Percentiles rank a stretch among this genome's conserved stretches.
phyloP scores from a whole-genome alignment of 805 yeast genomes.

The Schwanniomyces yamadae region DNA sequence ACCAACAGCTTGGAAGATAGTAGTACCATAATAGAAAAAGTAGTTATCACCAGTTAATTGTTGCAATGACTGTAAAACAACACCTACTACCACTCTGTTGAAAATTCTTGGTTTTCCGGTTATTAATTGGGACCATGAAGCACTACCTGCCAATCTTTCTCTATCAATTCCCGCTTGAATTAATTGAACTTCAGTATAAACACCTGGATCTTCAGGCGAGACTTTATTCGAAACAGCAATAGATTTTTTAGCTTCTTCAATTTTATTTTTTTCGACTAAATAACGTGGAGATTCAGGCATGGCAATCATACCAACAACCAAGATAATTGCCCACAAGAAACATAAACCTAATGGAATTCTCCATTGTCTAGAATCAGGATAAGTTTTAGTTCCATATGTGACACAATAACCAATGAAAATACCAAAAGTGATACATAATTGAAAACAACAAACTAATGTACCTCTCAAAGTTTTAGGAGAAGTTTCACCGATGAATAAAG shows the following conservation, averaged over 20 bases:
- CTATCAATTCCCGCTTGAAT: slow-evolving; percentile 60
- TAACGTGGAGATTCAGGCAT: slow-evolving; percentile 73
- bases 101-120: slow-evolving; percentile 63
- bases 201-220: slow-evolving; percentile 50
- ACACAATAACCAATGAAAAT: slow-evolving; percentile 68
- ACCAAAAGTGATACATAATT: slow-evolving; percentile 68
- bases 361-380: slow-evolving; percentile 58
- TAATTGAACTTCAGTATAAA: slow-evolving; percentile 50
- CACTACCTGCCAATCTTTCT: slow-evolving; percentile 62
- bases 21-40: slow-evolving; percentile 60
- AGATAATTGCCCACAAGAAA: slow-evolving; percentile 50
- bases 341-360: slow-evolving; percentile 61
- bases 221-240: slow-evolving; percentile 59
- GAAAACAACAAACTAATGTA: slow-evolving; percentile 65
- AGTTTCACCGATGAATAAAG: slow-evolving; percentile 65
- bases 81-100: slow-evolving; percentile 56
- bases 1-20: slow-evolving; percentile 52
- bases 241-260: slow-evolving; percentile 54
- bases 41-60: slow-evolving; percentile 61
- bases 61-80: slow-evolving; percentile 56
- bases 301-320: slow-evolving; percentile 50
- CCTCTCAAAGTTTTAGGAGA: slow-evolving; percentile 73
- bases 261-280: slow-evolving; percentile 48
- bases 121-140: slow-evolving; percentile 62
- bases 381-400: slow-evolving; percentile 59